phyloP scores from a whole-genome alignment of 768 basidiomycete genomes.

The Galerina marginata region DNA sequence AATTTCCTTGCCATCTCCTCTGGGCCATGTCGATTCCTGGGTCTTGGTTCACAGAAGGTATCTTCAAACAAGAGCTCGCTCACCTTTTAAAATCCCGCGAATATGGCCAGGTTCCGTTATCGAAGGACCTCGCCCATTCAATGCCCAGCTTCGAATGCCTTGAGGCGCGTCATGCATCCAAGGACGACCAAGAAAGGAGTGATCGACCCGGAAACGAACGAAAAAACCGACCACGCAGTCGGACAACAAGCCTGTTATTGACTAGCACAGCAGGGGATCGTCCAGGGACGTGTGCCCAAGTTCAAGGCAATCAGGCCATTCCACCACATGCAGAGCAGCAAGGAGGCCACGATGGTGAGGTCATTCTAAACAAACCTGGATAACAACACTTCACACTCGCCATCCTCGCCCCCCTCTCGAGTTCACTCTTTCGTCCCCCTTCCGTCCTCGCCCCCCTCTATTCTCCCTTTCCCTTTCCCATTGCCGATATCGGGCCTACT shows the following conservation, averaged over 20 bases:
- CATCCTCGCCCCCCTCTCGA: slow-evolving; percentile 4
- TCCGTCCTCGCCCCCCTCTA: not conserved
- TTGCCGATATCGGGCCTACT: too few species aligned
- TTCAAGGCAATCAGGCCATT: slow-evolving; percentile 6
- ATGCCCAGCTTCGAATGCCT: slow-evolving; percentile 15
- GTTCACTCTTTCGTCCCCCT: slow-evolving; percentile 14
- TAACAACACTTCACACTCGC: slow-evolving; percentile 9
- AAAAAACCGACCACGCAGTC: slow-evolving; percentile 7
- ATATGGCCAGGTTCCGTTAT: not conserved
- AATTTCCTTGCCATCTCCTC: too few species aligned
- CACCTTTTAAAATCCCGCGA: not conserved
- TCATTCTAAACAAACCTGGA: slow-evolving; percentile 17
- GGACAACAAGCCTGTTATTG: slow-evolving; percentile 6
- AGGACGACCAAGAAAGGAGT: slow-evolving; percentile 15
- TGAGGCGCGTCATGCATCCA: slow-evolving; percentile 21
- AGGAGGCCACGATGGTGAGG: slow-evolving; percentile 26
- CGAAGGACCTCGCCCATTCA: slow-evolving; percentile 9
- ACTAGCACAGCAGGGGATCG: slow-evolving; percentile 7
- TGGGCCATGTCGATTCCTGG: too few species aligned
- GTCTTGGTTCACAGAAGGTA: not conserved
- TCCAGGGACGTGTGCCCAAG: not conserved
- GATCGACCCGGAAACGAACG: slow-evolving; percentile 18
- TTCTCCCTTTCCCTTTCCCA: too few species aligned
- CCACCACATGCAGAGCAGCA: slow-evolving; percentile 24
- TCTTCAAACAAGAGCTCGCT: not conserved